These are phyloP conservation scores for Aspergillus sp. DNA, from an alignment of 2,329 filamentous ascomycete species.

Conservation along the genomic window DNA sequence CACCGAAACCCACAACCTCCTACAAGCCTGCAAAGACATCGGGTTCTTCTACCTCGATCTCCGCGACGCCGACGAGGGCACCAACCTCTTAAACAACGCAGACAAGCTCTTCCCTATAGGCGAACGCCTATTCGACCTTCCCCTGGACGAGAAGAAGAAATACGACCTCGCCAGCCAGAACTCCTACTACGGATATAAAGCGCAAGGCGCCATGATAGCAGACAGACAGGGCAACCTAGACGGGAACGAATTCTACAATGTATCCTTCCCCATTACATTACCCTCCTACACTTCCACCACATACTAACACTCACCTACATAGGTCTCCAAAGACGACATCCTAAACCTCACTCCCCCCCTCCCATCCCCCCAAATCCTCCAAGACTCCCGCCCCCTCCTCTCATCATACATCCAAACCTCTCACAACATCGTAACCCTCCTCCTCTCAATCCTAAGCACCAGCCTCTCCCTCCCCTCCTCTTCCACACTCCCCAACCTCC, in stretches of 20 bases:
- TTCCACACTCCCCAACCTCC: conserved; percentile 50
- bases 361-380: conserved; percentile 47
- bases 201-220: conserved; percentile 49
- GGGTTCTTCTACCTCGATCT: conserved; percentile 62
- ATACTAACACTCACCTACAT: not conserved
- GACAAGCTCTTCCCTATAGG: conserved; percentile 51
- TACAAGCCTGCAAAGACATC: conserved; percentile 47
- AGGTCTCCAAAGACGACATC: conserved; percentile 57
- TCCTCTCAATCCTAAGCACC: conserved; percentile 49
- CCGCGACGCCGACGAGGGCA: conserved; percentile 37
- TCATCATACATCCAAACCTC: conserved; percentile 48
- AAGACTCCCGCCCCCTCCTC: conserved; percentile 38
- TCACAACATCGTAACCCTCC: conserved; percentile 48
- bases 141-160: conserved; percentile 53
- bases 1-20: conserved; percentile 39
- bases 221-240: conserved; percentile 53
- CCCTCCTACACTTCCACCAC: not conserved
- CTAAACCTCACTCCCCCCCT: conserved; percentile 41
- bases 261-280: too few relatives aligned
- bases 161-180: conserved; percentile 56
- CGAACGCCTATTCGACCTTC: conserved; percentile 50
- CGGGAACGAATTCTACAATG: conserved; percentile 59
- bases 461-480: conserved; percentile 46
- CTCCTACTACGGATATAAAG: conserved; percentile 58
- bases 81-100: conserved; percentile 45